phyloP scores from a whole-genome alignment of 163 green algal species.

The Scenedesmus sp. region DNA sequence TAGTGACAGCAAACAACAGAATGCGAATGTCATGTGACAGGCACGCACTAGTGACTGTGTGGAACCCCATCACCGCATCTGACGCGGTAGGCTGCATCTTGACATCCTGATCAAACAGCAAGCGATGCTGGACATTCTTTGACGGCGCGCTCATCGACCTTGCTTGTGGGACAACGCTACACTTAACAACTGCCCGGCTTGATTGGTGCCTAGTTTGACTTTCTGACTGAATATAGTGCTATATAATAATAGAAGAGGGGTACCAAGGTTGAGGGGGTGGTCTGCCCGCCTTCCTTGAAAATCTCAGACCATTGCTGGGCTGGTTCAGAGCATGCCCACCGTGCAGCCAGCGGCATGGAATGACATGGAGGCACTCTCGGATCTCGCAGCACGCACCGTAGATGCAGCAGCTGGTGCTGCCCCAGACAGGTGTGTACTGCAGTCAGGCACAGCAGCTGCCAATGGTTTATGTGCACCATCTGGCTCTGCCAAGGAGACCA shows the following conservation, averaged over 20 bases:
- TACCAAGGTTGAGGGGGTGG: not conserved
- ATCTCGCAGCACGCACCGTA: not conserved
- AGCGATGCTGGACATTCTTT: not conserved
- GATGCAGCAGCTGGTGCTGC: not conserved
- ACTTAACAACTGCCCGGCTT: not conserved
- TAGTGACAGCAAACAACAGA: not conserved
- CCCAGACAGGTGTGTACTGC: not conserved
- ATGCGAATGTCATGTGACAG: not conserved
- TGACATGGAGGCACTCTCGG: not conserved
- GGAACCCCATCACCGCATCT: not conserved
- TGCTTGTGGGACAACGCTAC: not conserved
- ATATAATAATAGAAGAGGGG: not conserved
- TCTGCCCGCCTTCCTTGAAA: not conserved
- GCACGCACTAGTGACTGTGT: not conserved
- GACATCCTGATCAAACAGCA: not conserved
- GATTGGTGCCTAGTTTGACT: not conserved
- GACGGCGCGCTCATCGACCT: not conserved
- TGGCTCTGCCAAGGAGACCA: not conserved
- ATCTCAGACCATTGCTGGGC: not conserved
- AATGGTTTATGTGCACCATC: not conserved
- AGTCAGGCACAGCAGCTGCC: constrained; percentile 1
- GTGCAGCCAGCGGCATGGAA: not conserved
- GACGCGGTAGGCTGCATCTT: not conserved
- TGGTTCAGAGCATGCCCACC: not conserved
- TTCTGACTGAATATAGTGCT: not conserved